phyloP scores from a whole-genome alignment of 306 rosid species.

The Cucurbita maxima region DNA sequence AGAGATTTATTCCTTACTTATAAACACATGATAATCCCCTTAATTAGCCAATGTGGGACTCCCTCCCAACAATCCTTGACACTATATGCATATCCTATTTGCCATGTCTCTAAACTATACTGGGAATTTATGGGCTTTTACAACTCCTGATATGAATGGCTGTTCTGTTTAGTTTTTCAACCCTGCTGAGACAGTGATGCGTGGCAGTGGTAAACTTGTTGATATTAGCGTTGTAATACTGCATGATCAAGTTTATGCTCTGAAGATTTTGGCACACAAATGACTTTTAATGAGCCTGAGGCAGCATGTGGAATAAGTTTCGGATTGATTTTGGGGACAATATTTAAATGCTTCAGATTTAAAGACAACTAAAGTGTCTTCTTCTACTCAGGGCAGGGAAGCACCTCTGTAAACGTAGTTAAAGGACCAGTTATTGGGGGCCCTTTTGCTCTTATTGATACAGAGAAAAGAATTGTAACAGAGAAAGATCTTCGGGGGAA shows the following conservation, averaged over 20 bases:
- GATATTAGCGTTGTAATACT: not conserved
- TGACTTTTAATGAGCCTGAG: not conserved
- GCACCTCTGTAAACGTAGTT: slow-evolving; percentile 9
- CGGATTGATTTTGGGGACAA: not conserved
- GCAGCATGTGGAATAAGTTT: not conserved
- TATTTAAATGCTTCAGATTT: not conserved
- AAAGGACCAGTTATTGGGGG: slow-evolving; percentile 75
- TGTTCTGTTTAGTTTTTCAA: too few relatives aligned
- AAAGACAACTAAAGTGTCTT: not conserved
- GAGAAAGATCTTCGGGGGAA: slow-evolving; percentile 51
- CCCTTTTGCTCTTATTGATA: slow-evolving; percentile 61
- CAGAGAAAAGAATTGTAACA: slow-evolving; percentile 42
- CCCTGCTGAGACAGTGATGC: too few relatives aligned
- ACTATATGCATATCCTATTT: not conserved
- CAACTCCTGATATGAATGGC: not conserved
- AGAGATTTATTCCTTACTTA: too few relatives aligned
- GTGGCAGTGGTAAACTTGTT: not conserved
- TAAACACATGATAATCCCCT: too few relatives aligned
- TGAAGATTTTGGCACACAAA: not conserved
- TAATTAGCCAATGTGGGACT: too few relatives aligned
- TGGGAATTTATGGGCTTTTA: not conserved
- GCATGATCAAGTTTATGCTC: not conserved
- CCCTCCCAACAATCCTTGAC: too few relatives aligned
- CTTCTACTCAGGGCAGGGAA: slow-evolving; percentile 43
- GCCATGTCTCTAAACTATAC: not conserved